These are phyloP conservation scores for Tetracladium setigerum DNA, from an alignment of 495 filamentous ascomycete genomes.

Conservation along the genomic window DNA sequence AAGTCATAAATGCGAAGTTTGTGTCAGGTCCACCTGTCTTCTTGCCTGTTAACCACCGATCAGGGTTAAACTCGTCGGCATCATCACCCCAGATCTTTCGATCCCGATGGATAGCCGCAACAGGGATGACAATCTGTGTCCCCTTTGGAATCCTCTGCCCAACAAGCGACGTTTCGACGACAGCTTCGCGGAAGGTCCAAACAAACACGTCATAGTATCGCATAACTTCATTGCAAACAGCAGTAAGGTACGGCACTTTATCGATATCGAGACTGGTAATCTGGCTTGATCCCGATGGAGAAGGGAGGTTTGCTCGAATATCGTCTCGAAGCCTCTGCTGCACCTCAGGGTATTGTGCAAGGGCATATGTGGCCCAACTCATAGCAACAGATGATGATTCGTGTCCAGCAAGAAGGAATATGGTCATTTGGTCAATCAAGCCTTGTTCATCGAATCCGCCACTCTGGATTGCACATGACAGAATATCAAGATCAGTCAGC, in stretches of 20 bases:
- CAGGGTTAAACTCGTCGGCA: conserved; percentile 25
- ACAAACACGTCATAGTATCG: conserved; percentile 30
- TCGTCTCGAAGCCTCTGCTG: conserved; percentile 44
- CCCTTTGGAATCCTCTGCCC: conserved; percentile 37
- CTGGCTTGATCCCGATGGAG: conserved; percentile 30
- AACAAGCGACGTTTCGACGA: conserved; percentile 49
- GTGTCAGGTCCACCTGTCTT: conserved; percentile 25
- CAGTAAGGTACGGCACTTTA: conserved; percentile 27
- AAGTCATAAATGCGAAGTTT: conserved; percentile 39
- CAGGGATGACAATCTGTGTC: conserved; percentile 37
- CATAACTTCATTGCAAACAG: conserved; percentile 33
- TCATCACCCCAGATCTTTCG: conserved; percentile 29
- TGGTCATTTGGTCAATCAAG: conserved; percentile 90
- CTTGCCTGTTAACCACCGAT: conserved; percentile 13
- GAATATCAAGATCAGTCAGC: conserved; percentile 57
- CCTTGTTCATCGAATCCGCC: conserved; percentile 71
- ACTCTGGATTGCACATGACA: conserved; percentile 70
- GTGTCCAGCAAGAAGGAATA: conserved; percentile 89
- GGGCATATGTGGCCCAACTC: conserved; percentile 46
- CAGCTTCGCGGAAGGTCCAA: conserved; percentile 51
- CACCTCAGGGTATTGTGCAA: conserved; percentile 36
- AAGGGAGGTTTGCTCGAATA: conserved; percentile 55
- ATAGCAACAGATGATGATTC: conserved; percentile 56
- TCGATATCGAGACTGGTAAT: conserved; percentile 42
- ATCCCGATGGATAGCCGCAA: conserved; percentile 40